A percentile compares a stretch with the other conserved stretches of the same genome.
Conservation (phyloP, 345 rosid genomes). For the Lepidium aucheri region DNA sequence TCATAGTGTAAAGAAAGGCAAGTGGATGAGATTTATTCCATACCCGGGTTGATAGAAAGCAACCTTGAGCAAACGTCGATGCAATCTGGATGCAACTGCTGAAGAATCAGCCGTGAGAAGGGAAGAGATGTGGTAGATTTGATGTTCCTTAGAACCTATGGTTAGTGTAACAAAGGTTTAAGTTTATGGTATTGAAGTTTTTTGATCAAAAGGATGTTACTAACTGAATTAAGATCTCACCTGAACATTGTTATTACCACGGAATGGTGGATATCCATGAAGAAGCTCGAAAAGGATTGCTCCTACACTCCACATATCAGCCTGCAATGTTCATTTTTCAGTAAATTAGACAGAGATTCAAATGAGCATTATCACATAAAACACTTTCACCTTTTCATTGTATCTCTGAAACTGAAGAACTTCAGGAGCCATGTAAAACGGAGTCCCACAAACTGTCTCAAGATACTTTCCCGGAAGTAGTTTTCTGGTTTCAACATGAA, state of each 20-base stretch:
- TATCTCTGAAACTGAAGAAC: constrained; percentile 64
- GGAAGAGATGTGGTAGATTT: constrained; percentile 42
- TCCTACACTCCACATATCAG: constrained; percentile 71
- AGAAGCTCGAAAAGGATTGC: constrained; percentile 71
- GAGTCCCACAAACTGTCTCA: constrained; percentile 57
- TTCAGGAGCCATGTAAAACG: constrained; percentile 74
- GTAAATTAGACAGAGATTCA: background rate
- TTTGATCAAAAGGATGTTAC: background rate
- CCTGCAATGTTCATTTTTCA: constrained; percentile 23
- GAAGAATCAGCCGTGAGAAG: constrained; percentile 42
- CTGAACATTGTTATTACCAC: constrained; percentile 55
- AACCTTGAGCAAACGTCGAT: constrained; percentile 54
- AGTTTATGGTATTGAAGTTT: background rate
- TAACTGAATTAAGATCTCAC: constrained; percentile 24
- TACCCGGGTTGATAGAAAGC: constrained; percentile 59
- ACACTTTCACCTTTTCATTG: constrained; percentile 45
- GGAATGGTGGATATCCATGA: constrained; percentile 56
- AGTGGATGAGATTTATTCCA: background rate
- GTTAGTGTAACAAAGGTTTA: background rate
- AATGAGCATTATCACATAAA: background rate
- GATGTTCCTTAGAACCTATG: constrained; percentile 42
- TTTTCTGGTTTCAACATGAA: constrained; percentile 27
- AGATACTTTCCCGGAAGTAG: constrained; percentile 37
- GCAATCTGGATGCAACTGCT: constrained; percentile 46
- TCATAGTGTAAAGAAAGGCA: background rate